These are phyloP conservation scores for Podospora comata DNA, from an alignment of 495 filamentous ascomycete species.

Conservation along the genomic window DNA sequence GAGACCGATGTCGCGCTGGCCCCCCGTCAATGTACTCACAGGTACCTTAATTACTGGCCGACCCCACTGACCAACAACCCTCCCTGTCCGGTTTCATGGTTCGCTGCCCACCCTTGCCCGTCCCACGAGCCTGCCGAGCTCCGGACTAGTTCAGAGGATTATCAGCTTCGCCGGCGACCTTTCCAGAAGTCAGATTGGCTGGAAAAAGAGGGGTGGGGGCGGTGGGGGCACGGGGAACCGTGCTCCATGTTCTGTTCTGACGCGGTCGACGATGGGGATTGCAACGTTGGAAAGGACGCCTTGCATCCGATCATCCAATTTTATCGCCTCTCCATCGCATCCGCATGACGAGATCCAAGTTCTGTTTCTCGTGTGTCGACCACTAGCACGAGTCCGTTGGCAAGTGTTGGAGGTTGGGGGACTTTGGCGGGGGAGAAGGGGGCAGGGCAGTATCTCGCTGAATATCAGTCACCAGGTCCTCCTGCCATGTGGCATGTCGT, in stretches of 20 bases:
- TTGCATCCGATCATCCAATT: conserved; percentile 19
- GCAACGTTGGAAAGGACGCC: conserved; percentile 14
- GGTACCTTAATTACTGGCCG: background rate
- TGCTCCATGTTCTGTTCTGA: conserved; percentile 14
- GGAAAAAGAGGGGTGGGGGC: background rate
- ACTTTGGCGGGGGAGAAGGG: background rate
- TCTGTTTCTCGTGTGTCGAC: conserved; percentile 3
- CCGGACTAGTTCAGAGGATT: background rate
- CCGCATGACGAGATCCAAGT: conserved; percentile 19
- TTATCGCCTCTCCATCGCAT: conserved; percentile 16
- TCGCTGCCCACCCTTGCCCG: background rate
- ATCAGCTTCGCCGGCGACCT: background rate
- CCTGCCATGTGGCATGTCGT: conserved; percentile 31
- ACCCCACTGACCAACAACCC: background rate
- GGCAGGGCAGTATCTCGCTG: no score
- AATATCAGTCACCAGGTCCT: conserved; percentile 1
- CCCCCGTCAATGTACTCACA: background rate
- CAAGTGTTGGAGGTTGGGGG: background rate
- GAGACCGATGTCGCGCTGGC: conserved; percentile 23
- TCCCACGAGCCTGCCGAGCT: conserved; percentile 8
- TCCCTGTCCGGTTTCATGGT: background rate
- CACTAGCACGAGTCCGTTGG: background rate
- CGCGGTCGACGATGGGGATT: conserved; percentile 12
- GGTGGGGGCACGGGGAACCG: background rate
- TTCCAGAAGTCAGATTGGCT: conserved; percentile 9